phyloP scores from a whole-genome alignment of 192 early-diverging fungal genomes.

The Linnemannia hyalina region DNA sequence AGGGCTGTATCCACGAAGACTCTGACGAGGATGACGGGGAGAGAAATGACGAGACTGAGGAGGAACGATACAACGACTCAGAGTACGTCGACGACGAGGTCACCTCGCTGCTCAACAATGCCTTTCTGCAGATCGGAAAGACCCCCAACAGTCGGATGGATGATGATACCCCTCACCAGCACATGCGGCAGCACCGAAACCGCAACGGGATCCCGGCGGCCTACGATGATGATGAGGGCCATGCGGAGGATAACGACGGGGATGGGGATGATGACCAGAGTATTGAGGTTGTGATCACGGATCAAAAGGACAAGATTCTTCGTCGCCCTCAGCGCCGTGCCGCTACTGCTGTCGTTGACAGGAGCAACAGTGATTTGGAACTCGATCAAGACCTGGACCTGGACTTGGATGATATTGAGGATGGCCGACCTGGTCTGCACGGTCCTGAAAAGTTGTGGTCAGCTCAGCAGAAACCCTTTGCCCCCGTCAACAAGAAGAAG shows the following conservation, averaged over 20 bases:
- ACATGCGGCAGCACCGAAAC: background rate
- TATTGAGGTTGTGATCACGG: conserved; percentile 42
- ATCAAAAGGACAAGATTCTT: conserved; percentile 51
- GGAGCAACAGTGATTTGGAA: background rate
- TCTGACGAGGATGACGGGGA: conserved; percentile 1
- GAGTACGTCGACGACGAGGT: conserved; percentile 53
- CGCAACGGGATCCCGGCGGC: background rate
- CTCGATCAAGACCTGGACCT: conserved; percentile 25
- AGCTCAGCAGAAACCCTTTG: conserved; percentile 46
- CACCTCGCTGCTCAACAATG: conserved; percentile 44
- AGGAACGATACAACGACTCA: conserved; percentile 44
- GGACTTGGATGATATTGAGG: conserved; percentile 5
- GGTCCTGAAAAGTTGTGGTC: conserved; percentile 25
- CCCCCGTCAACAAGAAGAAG: conserved; percentile 43
- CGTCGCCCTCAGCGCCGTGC: background rate
- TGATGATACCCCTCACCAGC: conserved; percentile 8
- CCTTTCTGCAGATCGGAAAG: conserved; percentile 46
- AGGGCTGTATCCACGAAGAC: background rate
- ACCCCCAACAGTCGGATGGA: conserved; percentile 42
- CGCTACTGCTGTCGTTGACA: background rate
- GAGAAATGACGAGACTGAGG: conserved; percentile 26
- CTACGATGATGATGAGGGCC: conserved; percentile 2
- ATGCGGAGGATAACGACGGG: background rate
- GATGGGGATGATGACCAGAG: conserved; percentile 24
- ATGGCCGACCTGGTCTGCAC: background rate